Evolutionary conservation across 139 green algal genomes (phyloP).

Genomic region (Chlorella vulgaris): DNA sequence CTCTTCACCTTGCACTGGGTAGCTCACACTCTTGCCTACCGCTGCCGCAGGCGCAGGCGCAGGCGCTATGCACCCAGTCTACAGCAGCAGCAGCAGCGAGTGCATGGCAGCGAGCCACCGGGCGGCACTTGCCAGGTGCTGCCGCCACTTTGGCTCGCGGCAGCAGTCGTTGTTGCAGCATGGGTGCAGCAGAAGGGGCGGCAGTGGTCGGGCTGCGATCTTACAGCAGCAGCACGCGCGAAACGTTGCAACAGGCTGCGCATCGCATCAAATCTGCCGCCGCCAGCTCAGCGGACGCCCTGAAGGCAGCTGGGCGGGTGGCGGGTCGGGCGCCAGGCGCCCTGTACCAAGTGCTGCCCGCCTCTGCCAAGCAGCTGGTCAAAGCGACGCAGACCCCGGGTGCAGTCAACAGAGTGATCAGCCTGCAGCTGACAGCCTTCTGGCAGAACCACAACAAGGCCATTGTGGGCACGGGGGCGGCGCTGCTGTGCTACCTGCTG

Average conservation of each 20-base stretch:
- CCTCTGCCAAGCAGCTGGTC: conserved; percentile 30
- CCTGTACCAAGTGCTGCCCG: conserved; percentile 14
- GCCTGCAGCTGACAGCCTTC: conserved; percentile 62
- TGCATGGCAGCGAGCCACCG: not conserved
- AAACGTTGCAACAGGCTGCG: not conserved
- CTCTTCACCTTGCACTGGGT: not conserved
- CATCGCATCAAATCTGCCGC: not conserved
- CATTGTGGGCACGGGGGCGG: conserved; percentile 32
- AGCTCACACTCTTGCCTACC: too few species aligned
- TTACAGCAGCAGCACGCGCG: not conserved
- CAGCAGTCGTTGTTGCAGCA: not conserved
- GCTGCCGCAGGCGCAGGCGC: not conserved
- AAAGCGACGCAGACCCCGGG: conserved; percentile 30
- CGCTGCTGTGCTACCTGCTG: conserved; percentile 45
- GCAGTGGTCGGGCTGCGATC: not conserved
- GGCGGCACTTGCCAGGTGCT: not conserved
- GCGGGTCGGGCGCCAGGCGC: not conserved
- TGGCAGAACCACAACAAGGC: conserved; percentile 62
- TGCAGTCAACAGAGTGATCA: conserved; percentile 46
- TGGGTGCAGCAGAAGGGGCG: not conserved
- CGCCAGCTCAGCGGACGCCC: not conserved
- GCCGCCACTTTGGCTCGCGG: not conserved
- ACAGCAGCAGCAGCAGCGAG: not conserved
- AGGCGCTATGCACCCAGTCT: not conserved
- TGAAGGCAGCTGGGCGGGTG: not conserved